Conservation (phyloP, 345 rosid genomes). For the Psidium friedrichsthalianum region DNA sequence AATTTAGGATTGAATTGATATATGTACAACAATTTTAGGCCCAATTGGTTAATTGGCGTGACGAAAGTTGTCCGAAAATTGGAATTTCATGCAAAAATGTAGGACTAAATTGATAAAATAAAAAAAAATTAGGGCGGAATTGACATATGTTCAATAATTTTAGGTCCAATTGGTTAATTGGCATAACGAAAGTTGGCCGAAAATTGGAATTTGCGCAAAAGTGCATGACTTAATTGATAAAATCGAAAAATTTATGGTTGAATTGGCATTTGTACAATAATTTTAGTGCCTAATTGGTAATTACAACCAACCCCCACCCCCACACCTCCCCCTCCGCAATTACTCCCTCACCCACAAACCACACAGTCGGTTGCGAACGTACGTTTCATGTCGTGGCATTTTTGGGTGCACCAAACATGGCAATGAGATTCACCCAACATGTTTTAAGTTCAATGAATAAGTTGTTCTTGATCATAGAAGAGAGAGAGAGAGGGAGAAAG, state of each 20-base stretch:
- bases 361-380: neutral
- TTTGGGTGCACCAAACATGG: neutral
- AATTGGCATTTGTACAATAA: rapidly evolving
- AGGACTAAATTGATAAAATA: no score
- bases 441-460: neutral
- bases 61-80: neutral
- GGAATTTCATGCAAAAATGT: neutral
- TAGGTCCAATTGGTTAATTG: neutral
- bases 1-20: no score
- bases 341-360: neutral
- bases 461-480: neutral
- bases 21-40: neutral
- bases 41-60: no score
- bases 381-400: neutral
- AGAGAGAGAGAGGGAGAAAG: neutral
- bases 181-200: neutral
- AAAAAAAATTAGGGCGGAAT: no score
- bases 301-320: neutral
- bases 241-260: neutral
- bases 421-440: neutral
- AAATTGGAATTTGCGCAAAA: neutral
- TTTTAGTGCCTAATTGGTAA: neutral
- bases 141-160: neutral
- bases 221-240: neutral
- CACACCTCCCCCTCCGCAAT: neutral